Evolutionary conservation across 148 eudicot species (phyloP).

Genomic region (Fagopyrum tataricum): DNA sequence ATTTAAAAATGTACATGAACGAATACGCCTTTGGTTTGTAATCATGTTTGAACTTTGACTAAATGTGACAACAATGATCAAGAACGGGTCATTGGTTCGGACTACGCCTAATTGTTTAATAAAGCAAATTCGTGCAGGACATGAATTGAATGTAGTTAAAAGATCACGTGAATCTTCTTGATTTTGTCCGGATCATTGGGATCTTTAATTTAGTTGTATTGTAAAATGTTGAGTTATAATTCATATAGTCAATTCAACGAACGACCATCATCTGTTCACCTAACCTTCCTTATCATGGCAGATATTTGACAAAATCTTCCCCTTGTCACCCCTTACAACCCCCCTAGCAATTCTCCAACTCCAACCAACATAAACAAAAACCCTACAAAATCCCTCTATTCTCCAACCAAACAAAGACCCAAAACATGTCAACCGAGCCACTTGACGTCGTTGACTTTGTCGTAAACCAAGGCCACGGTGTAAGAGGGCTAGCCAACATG

Average conservation of each 20-base stretch:
- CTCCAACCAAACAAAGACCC: not conserved
- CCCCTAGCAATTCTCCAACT: not conserved
- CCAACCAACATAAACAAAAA: not conserved
- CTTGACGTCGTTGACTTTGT: slow-evolving; percentile 6
- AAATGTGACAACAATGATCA: too few relatives aligned
- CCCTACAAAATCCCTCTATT: not conserved
- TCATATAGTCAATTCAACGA: not conserved
- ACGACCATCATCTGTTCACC: not conserved
- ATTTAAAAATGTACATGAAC: too few relatives aligned
- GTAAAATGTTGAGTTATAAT: not conserved
- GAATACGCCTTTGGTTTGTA: too few relatives aligned
- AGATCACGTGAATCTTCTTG: too few relatives aligned
- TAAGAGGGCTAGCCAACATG: not conserved
- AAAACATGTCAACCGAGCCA: slow-evolving; percentile 5
- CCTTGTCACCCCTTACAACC: not conserved
- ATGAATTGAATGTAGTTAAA: too few relatives aligned
- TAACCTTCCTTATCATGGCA: too few relatives aligned
- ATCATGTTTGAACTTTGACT: too few relatives aligned
- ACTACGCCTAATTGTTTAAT: too few relatives aligned
- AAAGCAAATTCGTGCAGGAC: too few relatives aligned
- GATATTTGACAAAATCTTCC: not conserved
- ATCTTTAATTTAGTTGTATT: too few relatives aligned
- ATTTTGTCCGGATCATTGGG: too few relatives aligned
- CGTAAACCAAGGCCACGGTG: slow-evolving; percentile 11
- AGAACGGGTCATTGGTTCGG: too few relatives aligned